phyloP scores from a whole-genome alignment of 1,139 yeast species.

The Magnusiomyces tetraspermus region DNA sequence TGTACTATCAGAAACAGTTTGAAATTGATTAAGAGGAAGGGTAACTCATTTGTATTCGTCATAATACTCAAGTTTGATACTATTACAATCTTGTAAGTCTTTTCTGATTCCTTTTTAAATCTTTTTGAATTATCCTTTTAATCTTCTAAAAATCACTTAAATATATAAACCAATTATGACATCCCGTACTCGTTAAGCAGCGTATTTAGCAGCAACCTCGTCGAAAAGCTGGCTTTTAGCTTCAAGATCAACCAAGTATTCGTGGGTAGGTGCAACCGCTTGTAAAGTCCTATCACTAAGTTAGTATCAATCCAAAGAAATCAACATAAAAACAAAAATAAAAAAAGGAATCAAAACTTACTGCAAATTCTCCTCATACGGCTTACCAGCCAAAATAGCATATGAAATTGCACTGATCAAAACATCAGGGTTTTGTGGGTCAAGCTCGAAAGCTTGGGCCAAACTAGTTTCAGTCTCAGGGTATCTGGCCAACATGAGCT shows the following conservation, averaged over 20 bases:
- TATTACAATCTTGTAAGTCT: too few species aligned
- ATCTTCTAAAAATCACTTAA: too few species aligned
- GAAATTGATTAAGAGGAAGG: too few species aligned
- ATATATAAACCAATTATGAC: too few species aligned
- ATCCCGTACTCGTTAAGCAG: too few species aligned
- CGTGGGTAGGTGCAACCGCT: conserved; percentile 41
- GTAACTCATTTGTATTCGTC: too few species aligned
- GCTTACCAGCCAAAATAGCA: conserved; percentile 42
- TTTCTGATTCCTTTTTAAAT: too few species aligned
- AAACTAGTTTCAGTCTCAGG: conserved; percentile 41
- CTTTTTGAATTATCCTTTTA: too few species aligned
- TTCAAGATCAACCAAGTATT: conserved; percentile 41
- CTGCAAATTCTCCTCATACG: conserved; percentile 28
- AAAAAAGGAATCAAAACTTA: background rate
- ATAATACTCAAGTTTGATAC: too few species aligned
- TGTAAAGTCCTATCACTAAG: conserved; percentile 30
- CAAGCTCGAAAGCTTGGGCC: conserved; percentile 37
- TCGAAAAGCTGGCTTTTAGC: conserved; percentile 49
- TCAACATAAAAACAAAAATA: background rate
- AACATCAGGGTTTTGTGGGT: conserved; percentile 40
- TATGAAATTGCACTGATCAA: conserved; percentile 50
- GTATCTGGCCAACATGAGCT: conserved; percentile 38
- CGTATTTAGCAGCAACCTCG: conserved; percentile 48
- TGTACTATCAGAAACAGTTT: too few species aligned
- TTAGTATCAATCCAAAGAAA: background rate